phyloP scores from a whole-genome alignment of 2,329 filamentous ascomycete genomes.

The Venturia asperata region DNA sequence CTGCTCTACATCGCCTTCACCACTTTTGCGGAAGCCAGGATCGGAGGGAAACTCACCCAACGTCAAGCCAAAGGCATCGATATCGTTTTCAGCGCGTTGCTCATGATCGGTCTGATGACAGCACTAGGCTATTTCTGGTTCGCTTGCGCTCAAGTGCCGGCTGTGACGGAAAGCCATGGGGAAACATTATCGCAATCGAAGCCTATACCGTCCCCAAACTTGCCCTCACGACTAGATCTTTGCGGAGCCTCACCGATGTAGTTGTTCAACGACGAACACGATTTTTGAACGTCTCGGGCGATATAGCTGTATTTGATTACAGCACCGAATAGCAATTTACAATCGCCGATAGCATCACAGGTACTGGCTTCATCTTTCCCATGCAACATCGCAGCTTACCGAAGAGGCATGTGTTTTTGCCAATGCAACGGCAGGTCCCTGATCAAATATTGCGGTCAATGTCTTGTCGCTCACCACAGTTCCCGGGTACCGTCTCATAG shows the following conservation, averaged over 20 bases:
- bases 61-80: slow-evolving; percentile 23
- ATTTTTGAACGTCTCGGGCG: slow-evolving; percentile 3
- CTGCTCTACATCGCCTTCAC: background rate
- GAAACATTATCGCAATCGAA: slow-evolving; percentile 22
- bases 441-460: slow-evolving; percentile 15
- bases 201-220: slow-evolving; percentile 13
- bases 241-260: background rate
- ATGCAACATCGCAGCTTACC: slow-evolving; percentile 1
- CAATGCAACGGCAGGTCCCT: slow-evolving; percentile 11
- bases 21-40: slow-evolving; percentile 15
- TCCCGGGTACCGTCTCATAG: slow-evolving; percentile 16
- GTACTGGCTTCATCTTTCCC: slow-evolving; percentile 9
- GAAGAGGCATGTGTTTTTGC: slow-evolving; percentile 15
- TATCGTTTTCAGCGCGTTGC: slow-evolving; percentile 21
- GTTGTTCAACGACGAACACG: slow-evolving; percentile 7
- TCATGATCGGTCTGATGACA: slow-evolving; percentile 21
- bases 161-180: slow-evolving; percentile 21
- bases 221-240: background rate
- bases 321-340: background rate
- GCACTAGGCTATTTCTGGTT: slow-evolving; percentile 23
- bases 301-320: background rate
- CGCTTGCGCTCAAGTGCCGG: slow-evolving; percentile 22
- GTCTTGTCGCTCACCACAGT: slow-evolving; percentile 15
- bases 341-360: slow-evolving; percentile 10
- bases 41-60: slow-evolving; percentile 22